Evolutionary conservation across 2,329 filamentous ascomycete genomes (phyloP).

Genomic region (Curvularia verruculosa): DNA sequence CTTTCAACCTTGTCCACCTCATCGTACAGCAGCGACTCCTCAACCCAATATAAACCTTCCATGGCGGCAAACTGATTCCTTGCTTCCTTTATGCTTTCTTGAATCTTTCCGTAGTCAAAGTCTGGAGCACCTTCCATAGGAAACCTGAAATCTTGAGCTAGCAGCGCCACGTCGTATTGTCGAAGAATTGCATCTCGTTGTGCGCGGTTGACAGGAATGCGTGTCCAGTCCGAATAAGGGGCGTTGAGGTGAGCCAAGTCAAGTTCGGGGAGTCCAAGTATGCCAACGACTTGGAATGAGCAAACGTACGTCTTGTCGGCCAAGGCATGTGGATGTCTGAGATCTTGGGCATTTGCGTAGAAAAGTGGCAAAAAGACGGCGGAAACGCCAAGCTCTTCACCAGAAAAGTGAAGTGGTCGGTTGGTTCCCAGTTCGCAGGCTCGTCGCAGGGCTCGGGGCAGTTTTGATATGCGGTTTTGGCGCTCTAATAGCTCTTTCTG

Average conservation of each 20-base stretch:
- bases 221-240: constrained; percentile 47
- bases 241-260: constrained; percentile 43
- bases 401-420: constrained; percentile 48
- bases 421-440: constrained; percentile 47
- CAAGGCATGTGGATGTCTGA: constrained; percentile 27
- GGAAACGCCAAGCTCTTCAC: constrained; percentile 48
- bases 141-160: constrained; percentile 49
- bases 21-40: constrained; percentile 33
- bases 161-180: constrained; percentile 47
- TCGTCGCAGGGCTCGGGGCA: constrained; percentile 45
- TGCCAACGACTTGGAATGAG: constrained; percentile 49
- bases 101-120: constrained; percentile 46
- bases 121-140: constrained; percentile 48
- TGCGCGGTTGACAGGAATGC: constrained; percentile 40
- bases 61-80: constrained; percentile 46
- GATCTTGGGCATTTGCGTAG: constrained; percentile 41
- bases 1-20: constrained; percentile 41
- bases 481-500: constrained; percentile 41
- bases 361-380: constrained; percentile 48
- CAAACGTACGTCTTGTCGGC: constrained; percentile 43
- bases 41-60: constrained; percentile 49
- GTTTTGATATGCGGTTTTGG: constrained; percentile 42
- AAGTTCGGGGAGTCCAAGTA: constrained; percentile 50
- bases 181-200: constrained; percentile 47
- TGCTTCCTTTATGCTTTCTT: constrained; percentile 45